Evolutionary conservation across 164 flowering plant genomes (phyloP), one percentile per base, ranked within the genome.

Genomic region (Chimonanthus salicifolius): DNA sequence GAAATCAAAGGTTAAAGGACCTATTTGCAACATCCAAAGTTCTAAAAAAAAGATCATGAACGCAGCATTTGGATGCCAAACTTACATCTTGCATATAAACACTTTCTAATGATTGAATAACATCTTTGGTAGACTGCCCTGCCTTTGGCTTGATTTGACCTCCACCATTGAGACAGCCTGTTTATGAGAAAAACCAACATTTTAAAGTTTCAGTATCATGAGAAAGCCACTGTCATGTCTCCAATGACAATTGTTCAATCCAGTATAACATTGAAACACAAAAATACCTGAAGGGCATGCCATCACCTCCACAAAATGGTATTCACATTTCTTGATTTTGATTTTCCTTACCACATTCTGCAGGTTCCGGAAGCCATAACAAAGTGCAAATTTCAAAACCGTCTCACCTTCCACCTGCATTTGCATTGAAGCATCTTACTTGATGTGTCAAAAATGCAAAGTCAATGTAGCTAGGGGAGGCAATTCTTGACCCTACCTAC

Each of bases 161-260:
- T 18, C 98, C 98, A 69, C 98, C 99, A 86, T 96, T 96, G 76
- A 96, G 83, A 85, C 99, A 96, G 67, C 99, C 99, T 96, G 81
- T 66, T 60, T 4, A 69, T 62, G 47, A 75, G 51, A 76, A 70
- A 7, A 58, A 9, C 4, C 70, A 44, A 20, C 54, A 47, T 48
- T 68, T 58, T 2, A 67, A 54, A 33, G 44, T 10, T 20, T 2
- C 66, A 4, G 44, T 33, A 33, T 63, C 4, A 65, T 11, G 68
- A 65, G 45, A 65, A 43, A 43, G 13, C 4, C 5, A 16, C 68
- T 44, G 7, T 8, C 20, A n/a, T 49, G 58, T 49, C 71, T 16
- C 13, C 46, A 33, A 49, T 58, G 64, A 33, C 21, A 46, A 15
- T 5, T 65, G 48, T 44, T 5, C 47, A 64, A 21, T 49, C 6